Percentiles rank a stretch among this genome's conserved stretches.
Evolutionary conservation across 2,329 filamentous ascomycete species (phyloP).

Genomic region (Pyrenophora teres): DNA sequence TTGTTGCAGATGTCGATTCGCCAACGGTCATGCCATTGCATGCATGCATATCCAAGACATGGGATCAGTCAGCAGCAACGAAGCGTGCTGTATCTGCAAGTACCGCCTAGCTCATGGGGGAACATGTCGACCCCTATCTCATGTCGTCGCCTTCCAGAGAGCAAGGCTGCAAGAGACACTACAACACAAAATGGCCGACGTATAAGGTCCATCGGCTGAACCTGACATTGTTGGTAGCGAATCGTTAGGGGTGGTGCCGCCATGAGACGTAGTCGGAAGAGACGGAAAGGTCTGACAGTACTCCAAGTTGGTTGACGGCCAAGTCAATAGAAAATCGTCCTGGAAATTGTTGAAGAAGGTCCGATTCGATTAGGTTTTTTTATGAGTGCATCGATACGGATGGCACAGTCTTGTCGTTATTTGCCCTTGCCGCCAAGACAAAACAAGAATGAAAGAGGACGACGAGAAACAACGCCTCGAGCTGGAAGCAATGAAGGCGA

Average conservation of each 20-base stretch:
- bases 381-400: neutral
- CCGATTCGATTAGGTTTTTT: neutral
- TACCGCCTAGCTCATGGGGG: slow-evolving; percentile 17
- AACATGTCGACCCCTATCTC: slow-evolving; percentile 27
- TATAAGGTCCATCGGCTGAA: neutral
- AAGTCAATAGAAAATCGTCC: too few relatives aligned
- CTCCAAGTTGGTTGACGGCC: too few relatives aligned
- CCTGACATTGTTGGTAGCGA: too few relatives aligned
- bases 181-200: neutral
- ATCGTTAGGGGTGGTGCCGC: too few relatives aligned
- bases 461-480: neutral
- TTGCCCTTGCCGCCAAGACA: neutral
- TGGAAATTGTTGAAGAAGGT: too few relatives aligned
- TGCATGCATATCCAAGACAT: slow-evolving; percentile 33
- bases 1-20: slow-evolving; percentile 35
- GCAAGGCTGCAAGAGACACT: neutral
- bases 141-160: slow-evolving; percentile 12
- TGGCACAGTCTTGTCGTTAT: neutral
- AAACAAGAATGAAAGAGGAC: neutral
- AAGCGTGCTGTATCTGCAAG: slow-evolving; percentile 26
- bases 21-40: slow-evolving; percentile 23
- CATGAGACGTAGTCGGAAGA: neutral
- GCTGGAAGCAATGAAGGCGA: too few relatives aligned
- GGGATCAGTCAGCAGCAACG: slow-evolving; percentile 29
- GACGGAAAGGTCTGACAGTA: too few relatives aligned